A percentile compares a stretch with the other conserved stretches of the same genome.
Conservation (phyloP, 441 rosid species). For the Isatis lusitanica region DNA sequence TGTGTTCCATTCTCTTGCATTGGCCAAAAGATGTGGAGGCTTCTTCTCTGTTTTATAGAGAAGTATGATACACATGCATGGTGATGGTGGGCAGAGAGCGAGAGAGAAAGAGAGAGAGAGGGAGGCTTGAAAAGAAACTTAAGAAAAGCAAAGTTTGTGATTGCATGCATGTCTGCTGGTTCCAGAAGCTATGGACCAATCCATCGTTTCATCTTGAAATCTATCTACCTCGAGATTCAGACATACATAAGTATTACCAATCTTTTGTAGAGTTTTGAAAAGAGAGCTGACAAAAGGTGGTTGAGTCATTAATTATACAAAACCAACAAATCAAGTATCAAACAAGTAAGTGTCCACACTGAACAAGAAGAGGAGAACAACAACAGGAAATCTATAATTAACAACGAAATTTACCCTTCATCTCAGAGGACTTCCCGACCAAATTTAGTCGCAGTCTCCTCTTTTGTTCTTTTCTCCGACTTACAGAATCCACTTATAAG, state of each 20-base stretch:
- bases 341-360: neutral
- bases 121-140: neutral
- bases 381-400: neutral
- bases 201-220: constrained; percentile 16
- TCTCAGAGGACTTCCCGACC: neutral
- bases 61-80: constrained; percentile 27
- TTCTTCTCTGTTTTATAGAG: constrained; percentile 27
- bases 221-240: constrained; percentile 36
- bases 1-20: constrained; percentile 21
- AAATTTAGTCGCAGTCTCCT: neutral
- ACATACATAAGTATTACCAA: constrained; percentile 6
- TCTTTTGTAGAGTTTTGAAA: neutral
- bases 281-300: constrained; percentile 28
- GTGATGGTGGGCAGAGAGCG: constrained; percentile 7
- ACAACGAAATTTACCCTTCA: neutral
- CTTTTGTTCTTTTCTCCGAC: neutral
- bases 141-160: constrained; percentile 28
- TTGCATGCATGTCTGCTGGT: constrained; percentile 41
- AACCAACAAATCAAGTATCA: constrained; percentile 1
- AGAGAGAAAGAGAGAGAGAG: neutral
- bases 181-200: constrained; percentile 29
- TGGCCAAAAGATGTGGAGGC: constrained; percentile 23
- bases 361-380: neutral
- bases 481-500: neutral
- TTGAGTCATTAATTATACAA: constrained; percentile 29